Conservation (phyloP, 768 basidiomycete species). For the Daedaleopsis nitida region DNA sequence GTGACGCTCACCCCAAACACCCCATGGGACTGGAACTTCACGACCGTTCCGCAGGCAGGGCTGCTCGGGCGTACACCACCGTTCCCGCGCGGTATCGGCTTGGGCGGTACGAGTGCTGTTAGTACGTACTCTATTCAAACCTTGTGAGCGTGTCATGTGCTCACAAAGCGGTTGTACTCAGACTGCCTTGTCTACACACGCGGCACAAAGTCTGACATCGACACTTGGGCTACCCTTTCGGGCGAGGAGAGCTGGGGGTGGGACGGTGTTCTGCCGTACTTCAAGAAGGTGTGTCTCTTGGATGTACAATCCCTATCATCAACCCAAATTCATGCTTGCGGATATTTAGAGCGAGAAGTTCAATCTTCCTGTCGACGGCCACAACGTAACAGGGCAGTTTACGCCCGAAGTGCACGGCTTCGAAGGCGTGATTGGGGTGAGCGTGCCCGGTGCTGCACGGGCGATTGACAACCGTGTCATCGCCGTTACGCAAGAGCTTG, state of each 20-base stretch:
- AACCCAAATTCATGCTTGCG: no score
- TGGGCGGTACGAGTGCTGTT: conserved; percentile 28
- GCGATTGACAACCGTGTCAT: neutral
- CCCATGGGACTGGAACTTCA: conserved; percentile 29
- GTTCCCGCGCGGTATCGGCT: conserved; percentile 26
- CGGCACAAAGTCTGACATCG: neutral
- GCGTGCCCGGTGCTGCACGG: neutral
- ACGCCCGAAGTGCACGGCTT: neutral
- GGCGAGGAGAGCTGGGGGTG: neutral
- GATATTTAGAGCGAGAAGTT: neutral
- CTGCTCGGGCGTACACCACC: conserved; percentile 21
- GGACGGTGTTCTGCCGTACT: neutral
- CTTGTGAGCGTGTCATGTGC: neutral
- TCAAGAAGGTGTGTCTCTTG: neutral
- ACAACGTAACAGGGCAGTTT: neutral
- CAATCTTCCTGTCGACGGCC: neutral
- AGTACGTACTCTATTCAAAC: conserved; percentile 20
- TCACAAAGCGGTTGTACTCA: neutral
- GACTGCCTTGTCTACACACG: neutral
- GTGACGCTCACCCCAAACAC: neutral
- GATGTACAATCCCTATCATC: no score
- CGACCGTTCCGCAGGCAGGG: conserved; percentile 23
- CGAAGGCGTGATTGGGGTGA: neutral
- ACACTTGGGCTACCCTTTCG: neutral
- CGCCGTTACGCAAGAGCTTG: conserved; percentile 5